Evolutionary conservation across 345 rosid genomes (phyloP).

Genomic region (Rhodamnia argentea): DNA sequence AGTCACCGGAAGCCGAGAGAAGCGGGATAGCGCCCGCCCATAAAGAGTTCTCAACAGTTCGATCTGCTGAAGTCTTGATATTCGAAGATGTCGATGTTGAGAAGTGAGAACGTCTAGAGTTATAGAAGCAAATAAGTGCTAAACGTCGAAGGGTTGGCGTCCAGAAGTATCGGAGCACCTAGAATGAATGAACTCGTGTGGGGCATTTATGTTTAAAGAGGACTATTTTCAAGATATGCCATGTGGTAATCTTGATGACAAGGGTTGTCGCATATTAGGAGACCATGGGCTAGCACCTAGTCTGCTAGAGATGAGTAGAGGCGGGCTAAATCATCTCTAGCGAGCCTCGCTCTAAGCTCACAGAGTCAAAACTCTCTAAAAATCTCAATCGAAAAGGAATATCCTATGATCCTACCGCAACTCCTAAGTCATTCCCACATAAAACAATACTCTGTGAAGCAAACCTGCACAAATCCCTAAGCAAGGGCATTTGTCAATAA

Average conservation of each 20-base stretch:
- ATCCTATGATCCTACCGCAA: not conserved
- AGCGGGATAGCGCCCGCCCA: not conserved
- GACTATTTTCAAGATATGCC: not conserved
- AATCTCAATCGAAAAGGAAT: not conserved
- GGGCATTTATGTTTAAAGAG: not conserved
- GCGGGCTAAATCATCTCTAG: not conserved
- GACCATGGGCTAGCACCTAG: fast-evolving
- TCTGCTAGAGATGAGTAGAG: not conserved
- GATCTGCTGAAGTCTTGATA: not conserved
- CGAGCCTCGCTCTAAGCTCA: not conserved
- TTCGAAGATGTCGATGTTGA: not conserved
- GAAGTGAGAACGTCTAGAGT: not conserved
- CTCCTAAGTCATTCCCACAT: not conserved
- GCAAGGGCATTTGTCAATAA: not conserved
- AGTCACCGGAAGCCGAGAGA: not conserved
- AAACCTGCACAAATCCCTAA: not conserved
- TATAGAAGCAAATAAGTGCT: not conserved
- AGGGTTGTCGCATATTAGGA: not conserved
- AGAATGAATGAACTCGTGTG: not conserved
- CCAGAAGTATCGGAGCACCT: not conserved
- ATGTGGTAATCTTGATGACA: not conserved
- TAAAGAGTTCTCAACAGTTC: not conserved
- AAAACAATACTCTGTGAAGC: not conserved
- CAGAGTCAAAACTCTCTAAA: not conserved
- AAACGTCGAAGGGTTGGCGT: not conserved